Evolutionary conservation across 169 alveolate species (phyloP).

Genomic region (Ichthyophthirius multifiliis): DNA sequence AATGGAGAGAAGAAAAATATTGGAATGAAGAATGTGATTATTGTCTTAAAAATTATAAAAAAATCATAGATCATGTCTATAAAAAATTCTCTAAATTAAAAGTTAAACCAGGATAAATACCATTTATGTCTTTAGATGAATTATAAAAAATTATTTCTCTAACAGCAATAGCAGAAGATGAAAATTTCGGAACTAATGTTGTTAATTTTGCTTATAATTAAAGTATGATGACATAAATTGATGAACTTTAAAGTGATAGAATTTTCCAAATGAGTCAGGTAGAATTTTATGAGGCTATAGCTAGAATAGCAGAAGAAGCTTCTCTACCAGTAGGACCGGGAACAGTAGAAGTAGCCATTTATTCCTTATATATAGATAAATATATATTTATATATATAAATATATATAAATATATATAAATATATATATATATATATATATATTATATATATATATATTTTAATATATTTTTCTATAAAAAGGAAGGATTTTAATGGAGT

Average conservation of each 20-base stretch:
- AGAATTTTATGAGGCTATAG: conserved; percentile 54
- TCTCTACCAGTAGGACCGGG: not conserved
- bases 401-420: too few species aligned
- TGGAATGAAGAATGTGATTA: conserved; percentile 67
- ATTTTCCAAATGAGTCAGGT: conserved; percentile 31
- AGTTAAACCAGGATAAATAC: conserved; percentile 30
- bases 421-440: too few species aligned
- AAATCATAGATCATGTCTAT: conserved; percentile 30
- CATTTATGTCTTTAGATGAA: not conserved
- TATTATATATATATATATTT: too few species aligned
- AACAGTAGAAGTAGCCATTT: too few species aligned
- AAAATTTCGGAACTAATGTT: conserved; percentile 33
- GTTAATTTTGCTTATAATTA: conserved; percentile 33
- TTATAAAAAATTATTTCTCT: not conserved
- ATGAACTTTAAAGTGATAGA: conserved; percentile 36
- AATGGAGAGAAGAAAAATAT: conserved; percentile 51
- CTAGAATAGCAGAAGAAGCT: conserved; percentile 50
- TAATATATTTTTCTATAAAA: too few species aligned
- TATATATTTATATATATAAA: too few species aligned
- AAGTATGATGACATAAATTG: conserved; percentile 57
- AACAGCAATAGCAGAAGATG: conserved; percentile 11
- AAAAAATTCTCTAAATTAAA: conserved; percentile 33
- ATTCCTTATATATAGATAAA: too few species aligned
- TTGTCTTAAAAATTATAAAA: conserved; percentile 35
- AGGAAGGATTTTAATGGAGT: not conserved